These are phyloP conservation scores for Rhododendron mucronatum DNA, from an alignment of 148 eudicot genomes.

Conservation along the genomic window DNA sequence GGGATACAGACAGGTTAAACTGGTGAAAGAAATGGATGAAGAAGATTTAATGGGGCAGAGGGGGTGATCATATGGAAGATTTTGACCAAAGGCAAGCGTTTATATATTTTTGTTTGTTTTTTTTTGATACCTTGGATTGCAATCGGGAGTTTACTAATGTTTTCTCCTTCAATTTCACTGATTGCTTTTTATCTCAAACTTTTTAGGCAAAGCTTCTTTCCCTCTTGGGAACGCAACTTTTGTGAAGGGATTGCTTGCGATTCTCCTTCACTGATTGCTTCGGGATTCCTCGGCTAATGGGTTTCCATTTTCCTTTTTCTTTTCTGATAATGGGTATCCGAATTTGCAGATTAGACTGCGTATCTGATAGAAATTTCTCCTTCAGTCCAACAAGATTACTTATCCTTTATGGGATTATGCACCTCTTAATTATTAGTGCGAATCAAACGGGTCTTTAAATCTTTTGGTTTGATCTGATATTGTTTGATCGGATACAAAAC, in stretches of 20 bases:
- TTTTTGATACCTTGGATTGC: slow-evolving; percentile 20
- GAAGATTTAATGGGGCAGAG: neutral
- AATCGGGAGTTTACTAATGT: neutral
- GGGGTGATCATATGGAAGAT: neutral
- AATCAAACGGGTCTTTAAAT: neutral
- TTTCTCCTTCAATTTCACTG: neutral
- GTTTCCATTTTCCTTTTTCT: neutral
- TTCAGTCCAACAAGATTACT: neutral
- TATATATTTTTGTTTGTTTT: neutral
- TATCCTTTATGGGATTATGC: neutral
- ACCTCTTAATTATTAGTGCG: neutral
- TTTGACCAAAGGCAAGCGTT: neutral
- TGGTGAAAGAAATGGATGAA: neutral
- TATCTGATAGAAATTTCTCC: neutral
- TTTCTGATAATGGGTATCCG: neutral
- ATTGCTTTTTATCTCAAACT: neutral
- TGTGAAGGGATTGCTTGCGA: neutral
- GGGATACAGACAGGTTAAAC: neutral
- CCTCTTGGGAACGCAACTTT: neutral
- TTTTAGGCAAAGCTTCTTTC: neutral
- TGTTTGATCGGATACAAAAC: neutral
- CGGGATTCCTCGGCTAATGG: neutral
- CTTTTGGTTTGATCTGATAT: neutral
- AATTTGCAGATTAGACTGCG: neutral
- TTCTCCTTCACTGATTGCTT: neutral